Evolutionary conservation across 2,329 filamentous ascomycete species (phyloP).

Genomic region (Westerdykella sp.): DNA sequence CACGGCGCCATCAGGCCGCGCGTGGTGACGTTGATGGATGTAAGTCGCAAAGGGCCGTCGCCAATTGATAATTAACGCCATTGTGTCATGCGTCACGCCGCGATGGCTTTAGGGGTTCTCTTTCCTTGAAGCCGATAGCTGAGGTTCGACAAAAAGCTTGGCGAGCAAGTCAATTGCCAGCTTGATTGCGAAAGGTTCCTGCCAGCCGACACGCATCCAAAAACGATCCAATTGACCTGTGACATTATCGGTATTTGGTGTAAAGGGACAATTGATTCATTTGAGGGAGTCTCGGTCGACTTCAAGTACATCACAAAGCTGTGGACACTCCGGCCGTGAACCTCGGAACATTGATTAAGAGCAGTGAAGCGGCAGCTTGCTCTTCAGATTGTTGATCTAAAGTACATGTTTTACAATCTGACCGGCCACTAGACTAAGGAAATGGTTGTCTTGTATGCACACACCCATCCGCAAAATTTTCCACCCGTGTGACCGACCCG

Average conservation of each 20-base stretch:
- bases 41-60: too few species aligned
- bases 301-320: background rate
- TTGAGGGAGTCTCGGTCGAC: slow-evolving; percentile 16
- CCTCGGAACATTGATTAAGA: slow-evolving; percentile 24
- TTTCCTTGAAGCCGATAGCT: slow-evolving; percentile 6
- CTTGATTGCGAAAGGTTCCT: slow-evolving; percentile 10
- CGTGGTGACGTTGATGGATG: too few species aligned
- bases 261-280: slow-evolving; percentile 18
- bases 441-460: slow-evolving; percentile 37
- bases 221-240: slow-evolving; percentile 10
- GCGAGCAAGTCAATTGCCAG: slow-evolving; percentile 6
- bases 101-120: too few species aligned
- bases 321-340: slow-evolving; percentile 10
- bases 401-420: slow-evolving; percentile 42
- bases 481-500: slow-evolving; percentile 32
- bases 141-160: slow-evolving; percentile 29
- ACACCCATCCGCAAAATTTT: slow-evolving; percentile 36
- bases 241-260: slow-evolving; percentile 15
- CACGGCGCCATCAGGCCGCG: too few species aligned
- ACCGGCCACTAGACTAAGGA: slow-evolving; percentile 37
- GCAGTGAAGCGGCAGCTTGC: slow-evolving; percentile 35
- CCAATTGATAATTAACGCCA: too few species aligned
- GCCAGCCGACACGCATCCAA: slow-evolving; percentile 17
- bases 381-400: slow-evolving; percentile 40
- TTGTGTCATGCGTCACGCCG: too few species aligned